phyloP scores from a whole-genome alignment of 352 stramenopile genomes.

The Phytophthora pinifolia region DNA sequence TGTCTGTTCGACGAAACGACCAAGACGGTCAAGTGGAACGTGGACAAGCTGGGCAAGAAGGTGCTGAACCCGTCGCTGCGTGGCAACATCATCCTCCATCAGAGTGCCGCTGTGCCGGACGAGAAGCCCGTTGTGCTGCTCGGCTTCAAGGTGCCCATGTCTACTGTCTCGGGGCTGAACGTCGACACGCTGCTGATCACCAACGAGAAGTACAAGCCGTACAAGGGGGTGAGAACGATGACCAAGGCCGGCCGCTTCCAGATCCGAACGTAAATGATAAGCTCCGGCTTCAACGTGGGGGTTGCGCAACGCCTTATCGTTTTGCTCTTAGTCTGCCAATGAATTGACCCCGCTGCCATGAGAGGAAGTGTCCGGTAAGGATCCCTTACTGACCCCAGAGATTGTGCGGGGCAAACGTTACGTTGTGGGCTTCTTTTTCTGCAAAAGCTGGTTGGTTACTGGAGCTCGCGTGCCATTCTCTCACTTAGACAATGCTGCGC shows the following conservation, averaged over 20 bases:
- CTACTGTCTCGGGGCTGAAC: conserved; percentile 94
- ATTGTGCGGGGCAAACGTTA: not conserved
- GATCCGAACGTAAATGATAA: conserved; percentile 84
- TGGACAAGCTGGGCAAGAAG: conserved; percentile 94
- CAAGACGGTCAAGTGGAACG: conserved; percentile 94
- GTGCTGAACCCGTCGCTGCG: conserved; percentile 84
- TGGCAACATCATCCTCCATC: conserved; percentile 92
- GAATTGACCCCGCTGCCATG: conserved; percentile 30
- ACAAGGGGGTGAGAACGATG: conserved; percentile 97
- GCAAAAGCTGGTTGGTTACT: not conserved
- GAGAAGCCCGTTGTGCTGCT: conserved; percentile 95
- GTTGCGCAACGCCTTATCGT: conserved; percentile 20
- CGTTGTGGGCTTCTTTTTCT: conserved; percentile 12
- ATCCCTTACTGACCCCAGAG: too few relatives aligned
- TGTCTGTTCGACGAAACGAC: conserved; percentile 96
- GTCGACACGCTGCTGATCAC: conserved; percentile 95
- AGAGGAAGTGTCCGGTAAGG: not conserved
- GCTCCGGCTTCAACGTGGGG: not conserved
- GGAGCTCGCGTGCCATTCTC: not conserved
- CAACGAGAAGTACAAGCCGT: conserved; percentile 97
- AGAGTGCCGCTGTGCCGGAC: conserved; percentile 76
- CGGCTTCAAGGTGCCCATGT: conserved; percentile 96
- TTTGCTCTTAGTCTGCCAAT: conserved; percentile 18
- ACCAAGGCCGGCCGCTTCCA: conserved; percentile 96
- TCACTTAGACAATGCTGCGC: conserved; percentile 15